phyloP scores from a whole-genome alignment of 169 alveolate genomes.

The Neospora caninum region DNA sequence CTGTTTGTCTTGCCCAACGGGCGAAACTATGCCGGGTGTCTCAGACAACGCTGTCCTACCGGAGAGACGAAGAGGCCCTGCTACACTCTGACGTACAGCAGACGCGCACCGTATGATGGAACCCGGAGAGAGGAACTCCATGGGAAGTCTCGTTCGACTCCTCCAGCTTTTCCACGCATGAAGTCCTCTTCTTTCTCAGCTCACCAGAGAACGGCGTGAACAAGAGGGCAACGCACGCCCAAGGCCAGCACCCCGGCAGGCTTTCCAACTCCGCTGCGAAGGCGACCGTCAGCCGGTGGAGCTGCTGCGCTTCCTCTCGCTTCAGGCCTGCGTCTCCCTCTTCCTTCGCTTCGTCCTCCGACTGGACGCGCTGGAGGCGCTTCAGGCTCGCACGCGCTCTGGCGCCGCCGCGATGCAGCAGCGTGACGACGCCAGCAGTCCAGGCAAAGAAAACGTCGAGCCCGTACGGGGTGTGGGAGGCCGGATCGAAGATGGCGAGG shows the following conservation, averaged over 20 bases:
- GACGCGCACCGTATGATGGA: no score
- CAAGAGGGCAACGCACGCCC: conserved; percentile 4
- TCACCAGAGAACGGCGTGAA: neutral
- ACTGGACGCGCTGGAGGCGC: neutral
- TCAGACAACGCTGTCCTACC: no score
- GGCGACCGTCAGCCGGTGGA: neutral
- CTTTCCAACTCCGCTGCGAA: conserved; percentile 23
- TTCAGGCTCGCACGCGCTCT: neutral
- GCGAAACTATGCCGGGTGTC: no score
- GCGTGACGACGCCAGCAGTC: conserved; percentile 6
- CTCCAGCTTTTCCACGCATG: no score
- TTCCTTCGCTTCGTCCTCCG: neutral
- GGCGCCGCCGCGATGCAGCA: neutral
- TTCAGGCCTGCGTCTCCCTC: neutral
- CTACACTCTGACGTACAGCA: no score
- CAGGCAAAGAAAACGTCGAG: conserved; percentile 31
- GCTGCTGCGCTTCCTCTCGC: conserved; percentile 5
- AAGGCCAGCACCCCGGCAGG: neutral
- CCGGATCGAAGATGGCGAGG: conserved; percentile 1
- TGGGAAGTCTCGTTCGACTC: no score
- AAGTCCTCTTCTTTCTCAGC: no score
- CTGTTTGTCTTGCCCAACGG: no score
- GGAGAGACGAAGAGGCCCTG: no score
- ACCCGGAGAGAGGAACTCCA: no score
- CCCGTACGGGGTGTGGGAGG: conserved; percentile 27